These are phyloP conservation scores for Sarcodon sp. DNA, from an alignment of 768 basidiomycete species.

Conservation along the genomic window DNA sequence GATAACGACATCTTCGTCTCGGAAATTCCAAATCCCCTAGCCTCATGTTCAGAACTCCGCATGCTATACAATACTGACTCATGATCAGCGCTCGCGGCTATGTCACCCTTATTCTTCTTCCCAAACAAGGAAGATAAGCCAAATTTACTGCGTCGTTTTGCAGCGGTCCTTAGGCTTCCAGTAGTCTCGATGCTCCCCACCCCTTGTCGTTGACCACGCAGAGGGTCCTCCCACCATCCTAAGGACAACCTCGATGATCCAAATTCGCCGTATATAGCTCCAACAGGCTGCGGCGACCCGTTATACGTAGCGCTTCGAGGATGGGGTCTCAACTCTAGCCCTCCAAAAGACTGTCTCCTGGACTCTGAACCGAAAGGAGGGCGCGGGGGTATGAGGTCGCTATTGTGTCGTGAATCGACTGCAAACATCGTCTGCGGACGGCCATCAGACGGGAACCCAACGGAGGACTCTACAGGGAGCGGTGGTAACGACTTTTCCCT, in stretches of 20 bases:
- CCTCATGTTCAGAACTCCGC: neutral
- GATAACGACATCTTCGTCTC: conserved; percentile 46
- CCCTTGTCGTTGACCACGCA: neutral
- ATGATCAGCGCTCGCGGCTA: conserved; percentile 14
- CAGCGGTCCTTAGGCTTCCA: conserved; percentile 7
- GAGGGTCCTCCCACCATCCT: conserved; percentile 15
- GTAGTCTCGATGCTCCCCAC: conserved; percentile 2
- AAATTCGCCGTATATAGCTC: conserved; percentile 54
- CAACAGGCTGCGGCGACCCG: conserved; percentile 22
- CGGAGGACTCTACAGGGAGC: conserved; percentile 36
- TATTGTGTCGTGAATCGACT: conserved; percentile 36
- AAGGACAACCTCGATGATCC: conserved; percentile 54
- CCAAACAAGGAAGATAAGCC: conserved; percentile 57
- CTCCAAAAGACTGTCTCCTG: conserved; percentile 70
- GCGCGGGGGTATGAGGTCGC: conserved; percentile 42
- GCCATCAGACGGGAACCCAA: conserved; percentile 23
- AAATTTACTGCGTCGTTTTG: conserved; percentile 65
- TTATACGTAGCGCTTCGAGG: conserved; percentile 29
- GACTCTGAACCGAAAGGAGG: conserved; percentile 45
- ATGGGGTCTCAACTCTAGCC: conserved; percentile 45
- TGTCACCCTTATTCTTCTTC: conserved; percentile 41
- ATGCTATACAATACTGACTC: conserved; percentile 40
- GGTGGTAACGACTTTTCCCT: conserved; percentile 75
- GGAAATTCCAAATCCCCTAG: neutral
- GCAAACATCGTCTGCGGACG: conserved; percentile 59